Base-by-base conservation (phyloP, 2,329 filamentous ascomycete genomes). In the Phyllosticta ampelicida region DNA sequence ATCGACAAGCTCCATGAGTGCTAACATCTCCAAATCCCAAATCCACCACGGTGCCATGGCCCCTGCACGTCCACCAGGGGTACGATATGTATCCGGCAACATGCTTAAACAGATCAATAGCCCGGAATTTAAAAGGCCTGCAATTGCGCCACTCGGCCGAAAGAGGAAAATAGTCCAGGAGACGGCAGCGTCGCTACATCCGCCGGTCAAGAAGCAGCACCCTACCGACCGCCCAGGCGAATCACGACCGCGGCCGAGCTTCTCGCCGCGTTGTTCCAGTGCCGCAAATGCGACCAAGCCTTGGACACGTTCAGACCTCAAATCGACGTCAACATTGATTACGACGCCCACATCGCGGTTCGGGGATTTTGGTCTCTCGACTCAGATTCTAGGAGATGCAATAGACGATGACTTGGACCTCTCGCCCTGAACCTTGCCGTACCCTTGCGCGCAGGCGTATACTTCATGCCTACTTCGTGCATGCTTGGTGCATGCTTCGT, bases 311-410 rank as follows among this genome's bases (percentile, higher is more conserved):
- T 16, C 10, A 26, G 21, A 6, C 21, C 36, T n/a, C 5, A 16
- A 48, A 10, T 51, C 11, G n/a, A 21, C 9, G 54, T 30, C 23
- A 9, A n/a, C 19, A 48, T 10, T 16, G 21, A 48, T 8, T 10
- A 26, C 36, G 18, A 29, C 18, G 18, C 20, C 53, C 2, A 20
- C 20, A 9, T 56, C 54, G 4, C 23, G 48, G 1, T 51, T 56
- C 20, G 30, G n/a, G 16, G 29, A 44, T 2, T 52, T 56, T 18
- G 55, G 55, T 11, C 55, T 56, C 19, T 56, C 55, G 5, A 56
- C 55, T 9, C 55, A 56, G 48, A 28, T 56, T 16, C 18, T 56
- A 10, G 48, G 51, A 11, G 55, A 49, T 16, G 49, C 20, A 5
- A 20, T 6, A 9, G 55, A 56, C 4, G 54, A 55, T 10, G 13